Percentiles rank a stretch among this genome's conserved stretches.
These are phyloP conservation scores for Anastatica hierochuntica DNA, from an alignment of 345 rosid genomes.

Conservation along the genomic window DNA sequence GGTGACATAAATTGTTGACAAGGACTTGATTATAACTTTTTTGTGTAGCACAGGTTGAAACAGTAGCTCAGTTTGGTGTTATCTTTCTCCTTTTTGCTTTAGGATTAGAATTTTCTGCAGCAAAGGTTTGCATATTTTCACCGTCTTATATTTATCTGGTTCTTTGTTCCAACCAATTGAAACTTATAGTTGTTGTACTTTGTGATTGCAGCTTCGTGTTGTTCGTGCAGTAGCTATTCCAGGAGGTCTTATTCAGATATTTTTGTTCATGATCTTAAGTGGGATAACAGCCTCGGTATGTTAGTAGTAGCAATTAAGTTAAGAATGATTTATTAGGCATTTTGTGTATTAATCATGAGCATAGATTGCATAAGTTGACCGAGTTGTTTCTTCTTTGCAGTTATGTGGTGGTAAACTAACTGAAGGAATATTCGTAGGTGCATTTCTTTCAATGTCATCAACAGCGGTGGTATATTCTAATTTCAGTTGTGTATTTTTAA, in stretches of 20 bases:
- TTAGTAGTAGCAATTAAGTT: background rate
- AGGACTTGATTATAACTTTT: constrained; percentile 8
- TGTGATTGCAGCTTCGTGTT: constrained; percentile 65
- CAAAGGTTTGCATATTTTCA: constrained; percentile 43
- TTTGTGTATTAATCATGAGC: background rate
- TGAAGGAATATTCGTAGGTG: constrained; percentile 88
- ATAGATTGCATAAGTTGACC: background rate
- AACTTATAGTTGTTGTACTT: constrained; percentile 7
- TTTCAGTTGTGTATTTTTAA: background rate
- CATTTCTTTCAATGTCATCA: constrained; percentile 89
- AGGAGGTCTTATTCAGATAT: constrained; percentile 82
- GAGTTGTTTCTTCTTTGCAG: constrained; percentile 37
- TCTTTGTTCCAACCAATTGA: constrained; percentile 7
- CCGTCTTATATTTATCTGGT: background rate
- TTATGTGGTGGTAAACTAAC: constrained; percentile 79
- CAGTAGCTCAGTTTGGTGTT: constrained; percentile 98
- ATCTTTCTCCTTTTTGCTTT: constrained; percentile 91
- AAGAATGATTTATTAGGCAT: background rate
- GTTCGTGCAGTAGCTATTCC: constrained; percentile 87
- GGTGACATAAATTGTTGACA: constrained; percentile 3
- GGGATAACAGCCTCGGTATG: constrained; percentile 73
- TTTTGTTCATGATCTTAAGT: constrained; percentile 76
- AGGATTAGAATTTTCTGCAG: constrained; percentile 79
- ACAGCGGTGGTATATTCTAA: constrained; percentile 68
- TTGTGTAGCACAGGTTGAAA: constrained; percentile 57